Evolutionary conservation across 1,139 yeast genomes (phyloP).

Genomic region (Lodderomyces elongisporus): DNA sequence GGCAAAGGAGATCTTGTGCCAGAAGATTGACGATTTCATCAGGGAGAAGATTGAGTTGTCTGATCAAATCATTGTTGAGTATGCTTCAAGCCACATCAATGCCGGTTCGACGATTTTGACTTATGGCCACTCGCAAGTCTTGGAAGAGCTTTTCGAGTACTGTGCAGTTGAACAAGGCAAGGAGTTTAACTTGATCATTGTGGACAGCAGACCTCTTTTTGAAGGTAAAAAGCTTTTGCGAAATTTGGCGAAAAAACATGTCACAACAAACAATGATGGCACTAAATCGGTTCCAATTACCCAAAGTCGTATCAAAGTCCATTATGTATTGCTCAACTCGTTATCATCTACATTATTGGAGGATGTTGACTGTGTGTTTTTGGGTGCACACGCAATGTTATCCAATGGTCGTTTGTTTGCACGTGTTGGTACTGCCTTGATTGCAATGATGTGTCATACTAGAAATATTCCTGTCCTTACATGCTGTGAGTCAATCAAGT

Average conservation of each 20-base stretch:
- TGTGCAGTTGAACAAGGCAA: constrained; percentile 62
- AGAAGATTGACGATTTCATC: constrained; percentile 73
- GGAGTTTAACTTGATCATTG: constrained; percentile 74
- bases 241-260: constrained; percentile 29
- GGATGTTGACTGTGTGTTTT: constrained; percentile 77
- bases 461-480: constrained; percentile 91
- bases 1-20: constrained; percentile 65
- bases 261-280: constrained; percentile 10
- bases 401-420: constrained; percentile 92
- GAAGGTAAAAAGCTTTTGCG: constrained; percentile 82
- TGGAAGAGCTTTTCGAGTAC: constrained; percentile 66
- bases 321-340: constrained; percentile 73
- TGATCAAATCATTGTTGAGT: constrained; percentile 75
- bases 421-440: constrained; percentile 90
- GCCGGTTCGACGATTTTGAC: constrained; percentile 80
- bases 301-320: constrained; percentile 31
- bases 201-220: constrained; percentile 92
- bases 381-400: constrained; percentile 97
- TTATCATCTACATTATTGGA: constrained; percentile 74
- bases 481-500: constrained; percentile 92
- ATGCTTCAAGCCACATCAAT: constrained; percentile 72
- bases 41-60: constrained; percentile 82
- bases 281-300: constrained; percentile 23
- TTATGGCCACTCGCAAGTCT: constrained; percentile 83
- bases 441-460: constrained; percentile 86